These are phyloP conservation scores for Tagetes erecta DNA, from an alignment of 129 eudicot genomes.

Conservation along the genomic window DNA sequence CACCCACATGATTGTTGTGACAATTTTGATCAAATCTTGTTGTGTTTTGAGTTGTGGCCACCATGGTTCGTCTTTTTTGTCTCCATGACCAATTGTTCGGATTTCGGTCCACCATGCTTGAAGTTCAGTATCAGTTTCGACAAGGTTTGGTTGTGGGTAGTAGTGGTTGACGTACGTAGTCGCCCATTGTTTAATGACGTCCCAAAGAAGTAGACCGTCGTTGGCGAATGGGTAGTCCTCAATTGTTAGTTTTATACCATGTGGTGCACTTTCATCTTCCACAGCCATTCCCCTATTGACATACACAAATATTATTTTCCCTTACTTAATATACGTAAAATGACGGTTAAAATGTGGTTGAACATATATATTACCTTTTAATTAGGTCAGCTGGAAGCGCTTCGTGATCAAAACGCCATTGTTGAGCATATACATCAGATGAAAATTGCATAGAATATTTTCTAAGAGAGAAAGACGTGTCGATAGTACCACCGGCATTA, in stretches of 20 bases:
- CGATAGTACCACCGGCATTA: slow-evolving; percentile 64
- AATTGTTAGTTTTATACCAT: slow-evolving; percentile 41
- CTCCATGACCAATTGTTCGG: slow-evolving; percentile 46
- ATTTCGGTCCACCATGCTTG: slow-evolving; percentile 63
- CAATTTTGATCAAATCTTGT: slow-evolving; percentile 26
- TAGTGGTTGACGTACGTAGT: slow-evolving; percentile 36
- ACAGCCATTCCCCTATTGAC: slow-evolving; percentile 56
- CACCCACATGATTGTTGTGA: slow-evolving; percentile 42
- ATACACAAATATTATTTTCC: too few relatives aligned
- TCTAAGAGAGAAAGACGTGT: slow-evolving; percentile 44
- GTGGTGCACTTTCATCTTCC: slow-evolving; percentile 45
- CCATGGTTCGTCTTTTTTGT: slow-evolving; percentile 57
- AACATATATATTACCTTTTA: slow-evolving; percentile 40
- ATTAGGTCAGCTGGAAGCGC: slow-evolving; percentile 66
- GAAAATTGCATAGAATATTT: slow-evolving; percentile 67
- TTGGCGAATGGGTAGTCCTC: slow-evolving; percentile 54
- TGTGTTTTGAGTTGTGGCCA: slow-evolving; percentile 45
- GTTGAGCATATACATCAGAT: slow-evolving; percentile 57
- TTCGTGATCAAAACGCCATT: slow-evolving; percentile 66
- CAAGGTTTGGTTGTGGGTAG: slow-evolving; percentile 33
- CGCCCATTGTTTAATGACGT: slow-evolving; percentile 47
- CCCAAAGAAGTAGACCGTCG: slow-evolving; percentile 55
- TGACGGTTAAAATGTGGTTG: too few relatives aligned
- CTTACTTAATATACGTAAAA: too few relatives aligned
- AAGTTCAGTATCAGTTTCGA: slow-evolving; percentile 38